Base-by-base conservation (phyloP, 768 basidiomycete species). In the Pleurotus giganteus region DNA sequence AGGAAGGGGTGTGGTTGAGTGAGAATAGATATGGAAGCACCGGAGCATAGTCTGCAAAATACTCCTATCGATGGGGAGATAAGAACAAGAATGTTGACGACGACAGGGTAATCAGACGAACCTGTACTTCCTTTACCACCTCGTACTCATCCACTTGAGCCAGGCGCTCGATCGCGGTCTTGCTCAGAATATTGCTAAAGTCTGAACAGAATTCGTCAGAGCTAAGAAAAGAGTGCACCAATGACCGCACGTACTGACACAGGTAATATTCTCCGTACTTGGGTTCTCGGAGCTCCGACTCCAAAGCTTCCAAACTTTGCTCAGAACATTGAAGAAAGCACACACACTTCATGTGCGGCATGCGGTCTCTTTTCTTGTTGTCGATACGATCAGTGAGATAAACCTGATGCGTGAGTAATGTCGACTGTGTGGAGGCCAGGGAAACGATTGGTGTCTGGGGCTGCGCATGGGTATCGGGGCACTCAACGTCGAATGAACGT, bases 241-340 rank as follows among this genome's bases (percentile, higher is more conserved):
- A 64, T 71, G 73, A 81, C 76, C 19, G 80, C 84, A 89, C 87
- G 80, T 77, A 93, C 96, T 89, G 83, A 98, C 96, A 99, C 67
- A 99, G 75, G 80, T 96, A 98, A 74, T 99, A 99, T 74, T 94
- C 94, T 68, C 94, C 94, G 64, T 98, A 99, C 71, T 89, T 89
- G 8, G 95, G 96, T 64, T 93, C 89, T 32, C 79, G 79, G 29
- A 99, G 77, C 66, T 99, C 97, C 53, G 81, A 75, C 60, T 88
- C 89, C 53, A 98, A 78, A 23, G 88, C 89, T 53, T 85, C 85
- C 31, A 99, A 74, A 65, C 91, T 94, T 27, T 88, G 84, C 45
- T 91, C 86, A 54, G 80, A 88, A 34, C 85, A 86, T 49, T 93
- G 85, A 7, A 99, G 77, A 66, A 99, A 94, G 69, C 93, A 96